phyloP scores from a whole-genome alignment of 768 basidiomycete species.

The Crepidotus variabilis region DNA sequence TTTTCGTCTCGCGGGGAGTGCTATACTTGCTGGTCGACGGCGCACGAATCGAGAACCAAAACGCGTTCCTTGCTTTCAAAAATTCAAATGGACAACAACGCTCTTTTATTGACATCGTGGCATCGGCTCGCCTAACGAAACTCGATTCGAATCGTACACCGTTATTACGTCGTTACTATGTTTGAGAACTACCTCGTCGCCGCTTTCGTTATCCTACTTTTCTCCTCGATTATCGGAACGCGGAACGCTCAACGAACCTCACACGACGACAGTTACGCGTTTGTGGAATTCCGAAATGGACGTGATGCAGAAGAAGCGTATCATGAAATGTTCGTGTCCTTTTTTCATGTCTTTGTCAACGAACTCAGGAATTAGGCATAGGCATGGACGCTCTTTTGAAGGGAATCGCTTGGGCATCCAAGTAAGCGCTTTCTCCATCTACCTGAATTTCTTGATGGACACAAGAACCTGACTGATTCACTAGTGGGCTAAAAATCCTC shows the following conservation, averaged over 20 bases:
- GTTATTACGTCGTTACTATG: neutral
- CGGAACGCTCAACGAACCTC: slow-evolving; percentile 30
- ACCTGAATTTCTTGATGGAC: too few relatives aligned
- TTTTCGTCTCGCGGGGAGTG: slow-evolving; percentile 18
- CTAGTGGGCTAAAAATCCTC: slow-evolving; percentile 38
- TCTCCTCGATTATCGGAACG: slow-evolving; percentile 14
- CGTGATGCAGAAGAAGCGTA: slow-evolving; percentile 36
- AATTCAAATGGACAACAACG: neutral
- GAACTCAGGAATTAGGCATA: slow-evolving; percentile 6
- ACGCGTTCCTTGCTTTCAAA: neutral
- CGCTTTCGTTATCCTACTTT: slow-evolving; percentile 7
- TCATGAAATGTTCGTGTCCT: slow-evolving; percentile 30
- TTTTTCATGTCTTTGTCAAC: neutral
- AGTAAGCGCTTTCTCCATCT: too few relatives aligned
- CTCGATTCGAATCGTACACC: neutral
- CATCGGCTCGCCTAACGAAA: slow-evolving; percentile 4
- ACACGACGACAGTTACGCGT: slow-evolving; percentile 31
- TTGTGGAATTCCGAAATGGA: slow-evolving; percentile 33
- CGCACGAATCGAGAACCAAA: neutral
- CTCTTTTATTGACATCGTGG: neutral
- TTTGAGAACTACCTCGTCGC: neutral
- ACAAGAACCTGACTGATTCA: neutral
- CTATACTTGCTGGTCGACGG: slow-evolving; percentile 4
- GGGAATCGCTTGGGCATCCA: slow-evolving; percentile 33
- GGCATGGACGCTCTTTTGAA: slow-evolving; percentile 36